Base-by-base conservation (phyloP, 176 grass and related monocot genomes). In the Zoysia japonica region DNA sequence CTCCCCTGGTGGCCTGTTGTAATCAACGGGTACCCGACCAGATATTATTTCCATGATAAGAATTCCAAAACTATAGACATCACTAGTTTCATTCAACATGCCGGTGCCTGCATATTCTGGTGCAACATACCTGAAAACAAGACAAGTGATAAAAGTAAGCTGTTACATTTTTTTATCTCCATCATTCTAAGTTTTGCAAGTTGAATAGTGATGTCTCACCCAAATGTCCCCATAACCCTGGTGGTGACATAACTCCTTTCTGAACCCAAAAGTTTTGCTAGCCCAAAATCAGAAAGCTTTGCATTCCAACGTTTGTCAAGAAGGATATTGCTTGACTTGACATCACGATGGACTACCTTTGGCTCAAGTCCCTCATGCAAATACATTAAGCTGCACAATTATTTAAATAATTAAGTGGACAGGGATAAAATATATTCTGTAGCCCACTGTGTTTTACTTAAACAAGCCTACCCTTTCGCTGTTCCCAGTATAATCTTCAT, bases 11-110 rank as follows among this genome's bases (percentile, higher is more conserved):
- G 91, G 91, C 74, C 91, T 89, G 61, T 88, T 92, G 75, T 97
- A 97, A 87, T 97, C 95, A 52, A 97, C 89, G 6, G 95, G 95
- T 61, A 90, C 87, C 51, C 95, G 85, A 50, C 91, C 95, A 80
- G 91, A 90, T 89, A 97, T 88, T 75, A 94, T 92, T 83, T 97
- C 95, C 95, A 97, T 94, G 59, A 97, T 90, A 82, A 97, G 89
- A 85, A 97, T 97, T 7, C 95, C 95, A 75, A 97, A 97, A 82
- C 95, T 97, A 36, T 97, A 97, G 42, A 97, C 87, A 87, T 97
- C 95, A 51, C 92, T 97, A 17, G 91, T 90, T 83, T 97, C 95
- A 80, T 97, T 97, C 67, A 97, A 76, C 95, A 97, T 97, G 67
- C 95, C 95, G 9, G 95, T 97, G 83, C 95, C 90, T 0, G 95